Evolutionary conservation across 768 basidiomycete species (phyloP), one percentile per base, ranked within the genome.

Genomic region (Trametes meyenii): DNA sequence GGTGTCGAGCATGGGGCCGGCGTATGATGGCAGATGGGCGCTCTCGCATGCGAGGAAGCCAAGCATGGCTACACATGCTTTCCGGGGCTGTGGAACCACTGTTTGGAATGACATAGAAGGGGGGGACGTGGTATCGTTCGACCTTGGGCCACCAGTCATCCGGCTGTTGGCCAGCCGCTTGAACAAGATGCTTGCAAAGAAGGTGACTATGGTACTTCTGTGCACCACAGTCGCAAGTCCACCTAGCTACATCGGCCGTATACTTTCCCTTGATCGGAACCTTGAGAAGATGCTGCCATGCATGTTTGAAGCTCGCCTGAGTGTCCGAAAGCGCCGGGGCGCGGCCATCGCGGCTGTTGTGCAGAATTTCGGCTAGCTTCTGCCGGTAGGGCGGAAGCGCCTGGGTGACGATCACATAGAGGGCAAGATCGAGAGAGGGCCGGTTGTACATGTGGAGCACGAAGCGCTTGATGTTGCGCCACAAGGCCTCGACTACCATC

Each of bases 401-500:
- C n/a, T n/a, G n/a, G n/a, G n/a, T n/a, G n/a, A n/a, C n/a, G n/a
- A n/a, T n/a, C n/a, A n/a, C n/a, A n/a, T 50, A 64, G 24, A 23
- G 48, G 12, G 63, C 48, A 23, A 60, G 42, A 35, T 64, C 63
- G 21, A 64, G 21, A 3, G 53, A 48, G 2, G 63, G 63, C 2
- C 58, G 58, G 43, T 64, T 64, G 53, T 50, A 58, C 33, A 48
- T 5, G 23, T 50, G 50, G 2, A 63, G 45, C 16, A 59, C 62
- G 19, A 63, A 33, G 12, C 58, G 43, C 46, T 63, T 63, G 17
- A 63, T 23, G 38, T 49, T 50, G 3, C 52, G 58, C 62, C 62
- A 63, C 2, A 63, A 29, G 11, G 62, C 50, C 39, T 63, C 62
- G 19, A 63, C 62, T 21, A 63, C 55, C 62, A 63, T 63, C n/a